Conservation (phyloP, 139 green algal genomes). For the Raphidocelis subcapitata region DNA sequence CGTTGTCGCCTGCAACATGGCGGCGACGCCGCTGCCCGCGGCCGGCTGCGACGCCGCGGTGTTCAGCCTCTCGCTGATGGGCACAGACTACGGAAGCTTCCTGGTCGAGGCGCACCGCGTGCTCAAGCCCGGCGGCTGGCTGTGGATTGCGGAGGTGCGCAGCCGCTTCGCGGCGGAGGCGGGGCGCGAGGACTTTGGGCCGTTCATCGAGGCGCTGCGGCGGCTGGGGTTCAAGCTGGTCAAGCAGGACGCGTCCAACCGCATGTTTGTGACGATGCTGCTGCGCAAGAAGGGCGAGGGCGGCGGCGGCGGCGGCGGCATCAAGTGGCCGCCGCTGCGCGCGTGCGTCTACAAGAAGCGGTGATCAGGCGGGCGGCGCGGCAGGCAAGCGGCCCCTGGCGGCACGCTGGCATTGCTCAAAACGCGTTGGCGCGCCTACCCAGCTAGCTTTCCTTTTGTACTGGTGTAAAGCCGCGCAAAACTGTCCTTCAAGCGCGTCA, state of each 20-base stretch:
- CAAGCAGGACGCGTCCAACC: slow-evolving; percentile 59
- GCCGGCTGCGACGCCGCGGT: slow-evolving; percentile 80
- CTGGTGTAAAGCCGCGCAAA: too few relatives aligned
- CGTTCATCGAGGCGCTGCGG: slow-evolving; percentile 59
- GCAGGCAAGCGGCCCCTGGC: too few relatives aligned
- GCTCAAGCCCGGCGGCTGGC: slow-evolving; percentile 64
- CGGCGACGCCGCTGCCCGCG: slow-evolving; percentile 47
- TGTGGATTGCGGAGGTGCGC: slow-evolving; percentile 95
- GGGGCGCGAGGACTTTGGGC: slow-evolving; percentile 52
- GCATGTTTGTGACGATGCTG: slow-evolving; percentile 78
- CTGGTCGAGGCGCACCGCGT: slow-evolving; percentile 85
- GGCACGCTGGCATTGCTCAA: too few relatives aligned
- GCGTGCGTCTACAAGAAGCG: slow-evolving; percentile 83
- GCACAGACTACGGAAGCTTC: slow-evolving; percentile 86
- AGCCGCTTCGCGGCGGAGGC: slow-evolving; percentile 41
- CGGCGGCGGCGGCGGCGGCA: neutral
- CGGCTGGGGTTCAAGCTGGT: slow-evolving; percentile 60
- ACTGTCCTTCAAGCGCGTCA: too few relatives aligned
- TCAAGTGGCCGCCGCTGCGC: slow-evolving; percentile 72
- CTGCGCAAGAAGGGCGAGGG: slow-evolving; percentile 44
- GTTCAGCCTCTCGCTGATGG: slow-evolving; percentile 97
- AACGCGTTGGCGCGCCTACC: too few relatives aligned
- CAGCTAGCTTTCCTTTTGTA: too few relatives aligned
- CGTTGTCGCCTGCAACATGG: slow-evolving; percentile 96
- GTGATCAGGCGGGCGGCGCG: slow-evolving; percentile 32